Conservation (phyloP, 441 rosid genomes). For the Aleurites moluccanus region DNA sequence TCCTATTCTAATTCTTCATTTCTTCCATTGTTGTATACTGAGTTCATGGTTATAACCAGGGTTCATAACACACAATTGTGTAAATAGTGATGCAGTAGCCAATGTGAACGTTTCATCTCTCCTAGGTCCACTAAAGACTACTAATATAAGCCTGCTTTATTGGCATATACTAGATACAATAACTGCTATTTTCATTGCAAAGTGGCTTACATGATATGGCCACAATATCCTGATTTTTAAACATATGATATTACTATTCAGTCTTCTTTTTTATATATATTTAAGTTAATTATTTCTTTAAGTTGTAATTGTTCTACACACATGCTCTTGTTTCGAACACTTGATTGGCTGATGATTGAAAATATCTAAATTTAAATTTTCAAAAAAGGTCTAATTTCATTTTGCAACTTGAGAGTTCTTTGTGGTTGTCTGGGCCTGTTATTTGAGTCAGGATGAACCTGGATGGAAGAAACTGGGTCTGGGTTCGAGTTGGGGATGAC, state of each 20-base stretch:
- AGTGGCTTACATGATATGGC: background rate
- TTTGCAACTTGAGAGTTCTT: background rate
- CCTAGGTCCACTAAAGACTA: background rate
- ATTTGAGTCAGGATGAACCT: too few relatives aligned
- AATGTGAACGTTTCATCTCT: background rate
- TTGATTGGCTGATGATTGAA: background rate
- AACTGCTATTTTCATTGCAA: background rate
- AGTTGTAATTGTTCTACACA: background rate
- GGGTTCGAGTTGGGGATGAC: too few relatives aligned
- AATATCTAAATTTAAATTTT: background rate
- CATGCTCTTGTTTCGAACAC: background rate
- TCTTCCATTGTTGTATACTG: too few relatives aligned
- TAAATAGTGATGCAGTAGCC: background rate
- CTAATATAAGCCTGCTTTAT: background rate
- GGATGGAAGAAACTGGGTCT: too few relatives aligned
- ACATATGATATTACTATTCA: background rate
- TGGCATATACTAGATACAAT: background rate
- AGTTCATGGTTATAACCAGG: too few relatives aligned
- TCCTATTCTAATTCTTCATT: too few relatives aligned
- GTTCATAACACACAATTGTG: too few relatives aligned
- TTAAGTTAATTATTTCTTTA: background rate
- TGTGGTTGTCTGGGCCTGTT: background rate
- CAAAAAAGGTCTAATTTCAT: background rate
- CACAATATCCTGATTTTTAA: background rate
- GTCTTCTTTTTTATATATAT: background rate